Base-by-base conservation (phyloP, 768 basidiomycete genomes). In the Boletus patriciae region DNA sequence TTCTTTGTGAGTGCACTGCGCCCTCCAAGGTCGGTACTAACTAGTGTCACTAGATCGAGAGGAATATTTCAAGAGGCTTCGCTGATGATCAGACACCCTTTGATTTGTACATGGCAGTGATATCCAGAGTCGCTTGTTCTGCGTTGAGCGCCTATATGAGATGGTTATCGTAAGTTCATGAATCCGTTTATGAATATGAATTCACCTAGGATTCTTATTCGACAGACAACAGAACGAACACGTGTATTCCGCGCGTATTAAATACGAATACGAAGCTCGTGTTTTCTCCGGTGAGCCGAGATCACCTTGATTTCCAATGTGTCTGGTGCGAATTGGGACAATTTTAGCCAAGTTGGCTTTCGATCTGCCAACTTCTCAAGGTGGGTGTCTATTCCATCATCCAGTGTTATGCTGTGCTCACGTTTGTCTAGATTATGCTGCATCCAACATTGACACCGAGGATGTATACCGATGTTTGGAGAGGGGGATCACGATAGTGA, bases 301-400 rank as follows among this genome's bases (percentile, higher is more conserved):
- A 50, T 42, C 3, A 19, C 11, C 11, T 27, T 47, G 9, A 36
- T 25, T 13, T 21, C 4, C 29, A 23, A 7, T 19, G 16, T 16
- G 33, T 27, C 46, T 52, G 4, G 38, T 40, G 9, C 40, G 4
- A 48, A 13, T 46, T 6, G 7, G 6, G 11, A 12, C 13, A 25
- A 49, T 33, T 41, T 29, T 40, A 69, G 68, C 60, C 46, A 46
- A 58, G 21, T 23, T 69, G 6, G 34, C 40, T n/a, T 54, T 47
- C 19, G 69, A 68, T 54, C 55, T 69, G 21, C 53, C 60, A 12
- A 70, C 66, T 4, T 59, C 66, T 15, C 57, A 68, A 47, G 64
- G 69, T 68, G 10, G 16, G 44, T 6, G 9, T 38, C 10, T 45
- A 16, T 38, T 23, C 27, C 19, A 3, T 16, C 16, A 4, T 48